Percentiles rank a stretch among this genome's conserved stretches.
These are phyloP conservation scores for Backusella tarrabulga DNA, from an alignment of 192 early-diverging fungal genomes.

Conservation along the genomic window DNA sequence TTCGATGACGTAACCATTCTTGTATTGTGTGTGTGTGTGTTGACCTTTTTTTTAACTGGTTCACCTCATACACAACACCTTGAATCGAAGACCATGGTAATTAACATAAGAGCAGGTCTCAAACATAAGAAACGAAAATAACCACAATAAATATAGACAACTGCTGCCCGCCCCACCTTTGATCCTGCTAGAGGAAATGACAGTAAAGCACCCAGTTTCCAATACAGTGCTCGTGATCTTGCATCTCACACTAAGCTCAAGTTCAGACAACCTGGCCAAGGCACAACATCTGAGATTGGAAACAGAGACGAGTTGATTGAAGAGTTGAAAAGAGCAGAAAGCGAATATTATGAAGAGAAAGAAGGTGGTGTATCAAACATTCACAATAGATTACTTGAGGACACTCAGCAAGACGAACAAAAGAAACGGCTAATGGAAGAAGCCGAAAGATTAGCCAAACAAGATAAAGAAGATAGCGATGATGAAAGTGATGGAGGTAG, in stretches of 20 bases:
- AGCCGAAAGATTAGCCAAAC: slow-evolving; percentile 44
- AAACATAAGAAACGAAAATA: neutral
- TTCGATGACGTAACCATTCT: neutral
- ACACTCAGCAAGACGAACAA: slow-evolving; percentile 34
- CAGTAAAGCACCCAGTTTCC: slow-evolving; percentile 57
- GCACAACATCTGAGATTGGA: slow-evolving; percentile 55
- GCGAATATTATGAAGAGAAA: slow-evolving; percentile 58
- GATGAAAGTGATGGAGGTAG: slow-evolving; percentile 48
- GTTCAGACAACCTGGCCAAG: slow-evolving; percentile 67
- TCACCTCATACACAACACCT: neutral
- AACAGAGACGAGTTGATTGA: slow-evolving; percentile 56
- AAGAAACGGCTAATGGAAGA: slow-evolving; percentile 37
- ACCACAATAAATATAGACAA: slow-evolving; percentile 41
- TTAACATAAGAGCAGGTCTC: neutral
- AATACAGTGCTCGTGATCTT: slow-evolving; percentile 67
- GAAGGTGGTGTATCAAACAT: slow-evolving; percentile 15
- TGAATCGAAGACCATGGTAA: neutral
- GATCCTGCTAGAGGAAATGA: slow-evolving; percentile 73
- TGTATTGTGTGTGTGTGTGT: neutral
- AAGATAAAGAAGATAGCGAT: slow-evolving; percentile 62
- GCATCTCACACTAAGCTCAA: slow-evolving; percentile 79
- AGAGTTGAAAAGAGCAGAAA: slow-evolving; percentile 67
- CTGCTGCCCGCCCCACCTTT: slow-evolving; percentile 74
- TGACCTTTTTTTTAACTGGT: neutral
- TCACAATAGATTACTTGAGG: slow-evolving; percentile 8